These are phyloP conservation scores for Syncephalastrum racemosum DNA, from an alignment of 371 early-diverging fungal genomes.

Conservation along the genomic window DNA sequence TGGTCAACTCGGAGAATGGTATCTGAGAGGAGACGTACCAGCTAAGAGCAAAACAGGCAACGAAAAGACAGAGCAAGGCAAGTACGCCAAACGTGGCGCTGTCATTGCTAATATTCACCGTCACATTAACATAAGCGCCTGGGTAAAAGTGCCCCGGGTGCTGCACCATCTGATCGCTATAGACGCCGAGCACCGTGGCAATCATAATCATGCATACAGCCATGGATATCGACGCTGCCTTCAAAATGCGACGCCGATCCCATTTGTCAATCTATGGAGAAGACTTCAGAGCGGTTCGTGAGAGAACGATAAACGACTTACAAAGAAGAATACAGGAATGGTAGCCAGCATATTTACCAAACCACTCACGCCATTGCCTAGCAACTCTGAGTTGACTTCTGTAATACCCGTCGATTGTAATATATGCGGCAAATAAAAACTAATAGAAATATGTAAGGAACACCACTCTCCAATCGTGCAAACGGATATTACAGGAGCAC, in stretches of 20 bases:
- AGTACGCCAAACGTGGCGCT: conserved; percentile 49
- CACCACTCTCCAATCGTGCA: not conserved
- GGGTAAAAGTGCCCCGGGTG: not conserved
- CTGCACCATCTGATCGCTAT: conserved; percentile 3
- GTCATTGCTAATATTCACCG: conserved; percentile 20
- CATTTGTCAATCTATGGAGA: conserved; percentile 24
- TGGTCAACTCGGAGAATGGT: not conserved
- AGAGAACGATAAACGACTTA: conserved; percentile 11
- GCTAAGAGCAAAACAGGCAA: conserved; percentile 65
- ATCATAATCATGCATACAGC: conserved; percentile 24
- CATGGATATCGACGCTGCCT: conserved; percentile 19
- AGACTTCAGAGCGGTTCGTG: not conserved
- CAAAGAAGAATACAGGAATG: conserved; percentile 23
- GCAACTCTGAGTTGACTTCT: conserved; percentile 33
- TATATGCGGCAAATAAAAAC: conserved; percentile 65
- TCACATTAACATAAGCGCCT: conserved; percentile 3
- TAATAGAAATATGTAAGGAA: conserved; percentile 1
- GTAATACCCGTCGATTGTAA: conserved; percentile 65
- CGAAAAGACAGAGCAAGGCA: conserved; percentile 62
- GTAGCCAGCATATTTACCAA: conserved; percentile 25
- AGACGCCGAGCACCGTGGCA: conserved; percentile 31
- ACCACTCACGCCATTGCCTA: conserved; percentile 22
- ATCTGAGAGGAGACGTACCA: conserved; percentile 10
- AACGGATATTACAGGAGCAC: conserved; percentile 57
- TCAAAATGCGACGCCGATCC: conserved; percentile 23